Base-by-base conservation (phyloP, 139 green algal species). In the Closterium sp. region DNA sequence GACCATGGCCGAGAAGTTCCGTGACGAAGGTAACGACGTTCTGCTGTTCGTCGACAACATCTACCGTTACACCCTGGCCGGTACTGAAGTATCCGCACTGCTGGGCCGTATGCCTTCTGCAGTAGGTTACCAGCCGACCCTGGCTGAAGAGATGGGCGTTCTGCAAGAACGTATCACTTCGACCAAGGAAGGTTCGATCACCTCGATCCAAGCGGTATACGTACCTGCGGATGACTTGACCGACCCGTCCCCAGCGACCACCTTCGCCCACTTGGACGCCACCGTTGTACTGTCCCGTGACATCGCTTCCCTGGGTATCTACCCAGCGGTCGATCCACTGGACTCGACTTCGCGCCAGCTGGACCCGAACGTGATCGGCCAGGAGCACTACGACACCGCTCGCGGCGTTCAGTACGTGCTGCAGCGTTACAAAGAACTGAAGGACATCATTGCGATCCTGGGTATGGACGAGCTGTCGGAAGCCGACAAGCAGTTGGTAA, bases 1-100 rank as follows among this genome's bases (percentile, higher is more conserved):
- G 83, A 99, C 98, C 7, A 97, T 99, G 8, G 98, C 98, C n/a
- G 98, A 99, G 96, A 97, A 99, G 95, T 99, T 99, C 98, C 97
- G 98, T 96, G 98, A 99, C 90, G 94, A 97, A 89, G 98, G 99
- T 96, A 97, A 97, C 34, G 98, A 99, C 93, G 98, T 99, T 96
- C 97, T 99, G 94, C 95, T 99, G 83, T 99, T 99, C 93, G 97
- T 99, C 23, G 98, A 99, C 97, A 99, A 99, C 96, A 99, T 99
- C 93, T 99, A 99, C 98, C 96, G 98, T 87, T 99, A 99, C 95
- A 99, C 98, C n/a, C 92, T 95, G 84, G 91, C 91, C 16, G 76
- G 76, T 21, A 92, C 91, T 32, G 91, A 93, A 33, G 98, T 99
- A 95, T 99, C 98, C 95, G 98, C 98, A 36, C 96, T 99, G 91